Conservation (phyloP, 179 eudicot species). For the Patellifolia procumbens region DNA sequence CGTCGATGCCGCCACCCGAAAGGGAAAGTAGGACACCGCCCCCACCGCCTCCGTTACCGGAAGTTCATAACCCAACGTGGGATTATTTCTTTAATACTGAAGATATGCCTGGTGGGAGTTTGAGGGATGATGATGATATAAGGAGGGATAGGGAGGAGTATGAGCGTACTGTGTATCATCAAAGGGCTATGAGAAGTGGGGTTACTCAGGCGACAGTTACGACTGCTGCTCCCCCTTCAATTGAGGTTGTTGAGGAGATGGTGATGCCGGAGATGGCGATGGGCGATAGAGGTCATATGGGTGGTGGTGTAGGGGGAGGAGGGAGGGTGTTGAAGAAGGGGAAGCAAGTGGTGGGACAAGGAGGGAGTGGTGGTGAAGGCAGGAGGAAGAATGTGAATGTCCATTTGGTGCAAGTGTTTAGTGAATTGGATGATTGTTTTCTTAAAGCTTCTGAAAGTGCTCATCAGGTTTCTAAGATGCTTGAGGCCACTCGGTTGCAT, state of each 20-base stretch:
- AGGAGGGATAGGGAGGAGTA: constrained; percentile 9
- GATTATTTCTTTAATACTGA: constrained; percentile 38
- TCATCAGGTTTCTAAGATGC: constrained; percentile 73
- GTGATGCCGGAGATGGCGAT: constrained; percentile 22
- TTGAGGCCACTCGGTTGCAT: constrained; percentile 84
- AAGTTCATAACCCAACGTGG: constrained; percentile 29
- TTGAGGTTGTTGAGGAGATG: constrained; percentile 28
- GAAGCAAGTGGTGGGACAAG: constrained; percentile 36
- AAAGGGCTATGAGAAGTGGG: constrained; percentile 25
- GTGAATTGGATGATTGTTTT: constrained; percentile 72
- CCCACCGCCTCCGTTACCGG: constrained; percentile 31
- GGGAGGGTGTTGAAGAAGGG: constrained; percentile 44
- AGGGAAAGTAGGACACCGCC: background rate
- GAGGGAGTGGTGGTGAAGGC: constrained; percentile 37
- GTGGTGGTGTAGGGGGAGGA: constrained; percentile 22
- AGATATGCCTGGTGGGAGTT: constrained; percentile 34
- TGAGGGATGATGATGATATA: constrained; percentile 36
- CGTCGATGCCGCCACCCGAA: constrained; percentile 36
- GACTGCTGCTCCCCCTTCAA: background rate
- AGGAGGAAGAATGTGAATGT: constrained; percentile 35
- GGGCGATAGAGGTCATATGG: no score
- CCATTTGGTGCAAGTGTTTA: constrained; percentile 54
- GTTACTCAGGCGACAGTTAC: background rate
- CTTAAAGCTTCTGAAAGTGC: constrained; percentile 80
- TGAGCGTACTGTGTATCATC: constrained; percentile 28